These are phyloP conservation scores for Paraphaeosphaeria minitans DNA, from an alignment of 2,329 filamentous ascomycete species.

Conservation along the genomic window DNA sequence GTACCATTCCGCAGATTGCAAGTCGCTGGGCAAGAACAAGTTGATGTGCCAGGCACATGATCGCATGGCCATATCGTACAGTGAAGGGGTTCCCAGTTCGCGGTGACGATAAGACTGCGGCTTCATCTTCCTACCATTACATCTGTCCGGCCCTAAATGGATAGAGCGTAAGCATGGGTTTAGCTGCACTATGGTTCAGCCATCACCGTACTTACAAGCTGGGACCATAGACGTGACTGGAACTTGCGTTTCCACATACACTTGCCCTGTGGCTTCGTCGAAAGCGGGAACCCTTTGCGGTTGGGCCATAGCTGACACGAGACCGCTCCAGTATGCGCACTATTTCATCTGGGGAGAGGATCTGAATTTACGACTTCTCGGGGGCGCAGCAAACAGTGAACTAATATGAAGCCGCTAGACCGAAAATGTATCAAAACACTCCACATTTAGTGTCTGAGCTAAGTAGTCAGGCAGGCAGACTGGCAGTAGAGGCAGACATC, in stretches of 20 bases:
- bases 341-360: background rate
- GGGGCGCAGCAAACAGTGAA: background rate
- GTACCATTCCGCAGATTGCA: constrained; percentile 28
- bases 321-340: background rate
- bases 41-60: constrained; percentile 25
- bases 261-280: constrained; percentile 19
- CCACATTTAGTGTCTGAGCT: background rate
- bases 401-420: background rate
- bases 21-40: constrained; percentile 18
- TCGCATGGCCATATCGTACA: constrained; percentile 26
- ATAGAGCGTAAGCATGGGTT: background rate
- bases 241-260: constrained; percentile 22
- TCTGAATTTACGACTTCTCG: background rate
- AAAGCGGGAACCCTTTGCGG: constrained; percentile 2
- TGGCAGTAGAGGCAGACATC: background rate
- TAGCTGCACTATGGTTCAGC: background rate
- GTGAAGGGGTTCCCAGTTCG: constrained; percentile 19
- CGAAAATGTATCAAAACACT: background rate
- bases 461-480: background rate
- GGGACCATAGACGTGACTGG: constrained; percentile 25
- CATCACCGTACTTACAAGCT: constrained; percentile 16
- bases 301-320: background rate
- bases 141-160: constrained; percentile 14
- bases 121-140: constrained; percentile 20
- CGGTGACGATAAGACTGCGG: constrained; percentile 16